Base-by-base conservation (phyloP, 1,284 basidiomycete genomes). In the Pseudozyma thailandica region DNA sequence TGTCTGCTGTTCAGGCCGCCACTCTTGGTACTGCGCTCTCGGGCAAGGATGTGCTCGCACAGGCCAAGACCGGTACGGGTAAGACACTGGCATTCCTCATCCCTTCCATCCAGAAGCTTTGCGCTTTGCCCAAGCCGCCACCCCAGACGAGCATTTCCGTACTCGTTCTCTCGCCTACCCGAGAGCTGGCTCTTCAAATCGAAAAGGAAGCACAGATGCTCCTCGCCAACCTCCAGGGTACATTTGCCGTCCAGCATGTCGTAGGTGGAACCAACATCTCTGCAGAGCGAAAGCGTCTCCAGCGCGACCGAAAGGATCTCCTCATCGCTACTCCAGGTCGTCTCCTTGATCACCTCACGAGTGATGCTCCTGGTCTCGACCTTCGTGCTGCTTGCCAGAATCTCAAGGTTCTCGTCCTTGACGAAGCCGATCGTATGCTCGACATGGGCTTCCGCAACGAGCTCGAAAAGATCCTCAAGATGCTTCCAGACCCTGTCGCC, bases 41-140 rank as follows among this genome's bases (percentile, higher is more conserved):
- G 0, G 83, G 84, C 38, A 74, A 78, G 30, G 86, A 86, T 51
- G 79, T 86, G 4, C 70, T 94, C 33, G 91, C 92, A 20, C 89
- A 91, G 77, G 92, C 93, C n/a, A 91, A 90, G 83, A 95, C 94
- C 0, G 93, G 94, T 41, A 94, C 93, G 0, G 93, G 93, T 48
- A 97, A 96, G 85, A 96, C 93, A 0, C 85, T 94, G 31, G 92
- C 89, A 0, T 97, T 95, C 86, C 88, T 97, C 50, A 87, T 96
- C 6, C 93, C 93, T 5, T 91, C 92, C 12, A 87, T 97, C 63
- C 91, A 95, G 65, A 77, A 75, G 13, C 72, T 86, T 27, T 70
- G 70, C 38, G 37, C 50, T 5, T 48, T 65, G 5, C 53, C 59
- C 38, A 49, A 49, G 20, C 70, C 66, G 4, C 84, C 57, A 12